phyloP scores from a whole-genome alignment of 345 rosid species.

The Mangifera indica region DNA sequence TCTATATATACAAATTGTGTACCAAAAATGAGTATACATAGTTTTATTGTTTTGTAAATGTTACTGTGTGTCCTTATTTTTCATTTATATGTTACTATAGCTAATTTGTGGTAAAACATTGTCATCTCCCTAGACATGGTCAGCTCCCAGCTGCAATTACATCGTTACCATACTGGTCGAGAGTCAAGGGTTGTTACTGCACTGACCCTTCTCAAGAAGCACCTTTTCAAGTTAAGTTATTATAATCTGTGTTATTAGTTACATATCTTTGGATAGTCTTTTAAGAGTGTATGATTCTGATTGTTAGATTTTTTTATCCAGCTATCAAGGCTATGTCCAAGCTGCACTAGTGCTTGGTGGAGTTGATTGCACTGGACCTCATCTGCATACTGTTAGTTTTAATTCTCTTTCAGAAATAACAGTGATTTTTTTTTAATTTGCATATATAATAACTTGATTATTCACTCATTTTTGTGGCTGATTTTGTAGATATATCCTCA shows the following conservation, averaged over 20 bases:
- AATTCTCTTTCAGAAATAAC: conserved; percentile 4
- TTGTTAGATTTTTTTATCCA: conserved; percentile 27
- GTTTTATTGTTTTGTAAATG: no score
- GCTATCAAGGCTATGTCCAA: conserved; percentile 73
- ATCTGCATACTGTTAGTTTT: conserved; percentile 69
- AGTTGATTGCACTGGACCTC: conserved; percentile 82
- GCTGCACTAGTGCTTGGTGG: conserved; percentile 95
- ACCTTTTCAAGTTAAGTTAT: conserved; percentile 61
- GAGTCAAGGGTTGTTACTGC: conserved; percentile 82
- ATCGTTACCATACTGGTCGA: conserved; percentile 74
- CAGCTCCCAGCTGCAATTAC: conserved; percentile 79
- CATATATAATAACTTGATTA: conserved; percentile 4
- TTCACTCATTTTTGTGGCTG: conserved; percentile 14
- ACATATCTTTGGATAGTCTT: conserved; percentile 4
- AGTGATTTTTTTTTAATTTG: neutral
- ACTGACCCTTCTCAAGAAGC: conserved; percentile 74
- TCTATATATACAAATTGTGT: no score
- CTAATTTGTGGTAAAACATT: conserved; percentile 7
- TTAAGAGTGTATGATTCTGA: conserved; percentile 20
- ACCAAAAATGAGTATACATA: no score
- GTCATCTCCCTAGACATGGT: conserved; percentile 58
- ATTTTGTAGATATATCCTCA: conserved; percentile 72
- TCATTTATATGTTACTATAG: conserved; percentile 8
- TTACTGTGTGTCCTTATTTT: no score
- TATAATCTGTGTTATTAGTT: conserved; percentile 6